phyloP scores from a whole-genome alignment of 805 yeast species.

The Lachancea waltii region DNA sequence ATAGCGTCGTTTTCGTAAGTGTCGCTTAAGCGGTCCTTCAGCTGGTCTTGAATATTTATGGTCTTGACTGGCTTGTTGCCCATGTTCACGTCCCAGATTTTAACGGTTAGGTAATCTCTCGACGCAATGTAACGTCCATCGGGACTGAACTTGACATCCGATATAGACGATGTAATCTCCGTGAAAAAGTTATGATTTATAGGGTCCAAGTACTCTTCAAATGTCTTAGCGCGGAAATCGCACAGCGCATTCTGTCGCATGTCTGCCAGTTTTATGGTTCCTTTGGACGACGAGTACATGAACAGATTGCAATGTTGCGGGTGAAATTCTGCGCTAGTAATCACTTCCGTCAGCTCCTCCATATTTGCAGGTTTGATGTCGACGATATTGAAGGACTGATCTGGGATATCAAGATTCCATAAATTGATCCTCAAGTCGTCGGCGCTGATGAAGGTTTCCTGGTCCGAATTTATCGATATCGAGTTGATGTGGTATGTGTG shows the following conservation, averaged over 20 bases:
- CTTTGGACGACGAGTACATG: conserved; percentile 93
- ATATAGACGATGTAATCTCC: conserved; percentile 89
- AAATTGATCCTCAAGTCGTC: conserved; percentile 93
- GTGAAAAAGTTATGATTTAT: conserved; percentile 92
- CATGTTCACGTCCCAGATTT: conserved; percentile 98
- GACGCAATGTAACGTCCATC: conserved; percentile 95
- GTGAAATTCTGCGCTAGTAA: conserved; percentile 94
- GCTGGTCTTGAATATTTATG: conserved; percentile 90
- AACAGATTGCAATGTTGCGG: conserved; percentile 87
- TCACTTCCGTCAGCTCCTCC: conserved; percentile 98
- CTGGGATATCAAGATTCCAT: conserved; percentile 92
- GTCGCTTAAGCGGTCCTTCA: conserved; percentile 89
- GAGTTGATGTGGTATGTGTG: conserved; percentile 98
- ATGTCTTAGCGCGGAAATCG: conserved; percentile 79
- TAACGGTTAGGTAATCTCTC: conserved; percentile 94
- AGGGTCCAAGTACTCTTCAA: conserved; percentile 91
- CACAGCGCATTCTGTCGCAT: conserved; percentile 95
- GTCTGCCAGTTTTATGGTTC: conserved; percentile 90
- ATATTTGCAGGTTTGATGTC: conserved; percentile 96
- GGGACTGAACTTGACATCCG: conserved; percentile 86
- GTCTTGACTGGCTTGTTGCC: conserved; percentile 91
- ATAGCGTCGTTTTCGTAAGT: conserved; percentile 98
- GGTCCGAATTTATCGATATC: conserved; percentile 88
- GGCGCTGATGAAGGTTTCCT: conserved; percentile 86
- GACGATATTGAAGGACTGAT: conserved; percentile 92